Base-by-base conservation (phyloP, 129 eudicot genomes). In the Oenanthe sinensis region DNA sequence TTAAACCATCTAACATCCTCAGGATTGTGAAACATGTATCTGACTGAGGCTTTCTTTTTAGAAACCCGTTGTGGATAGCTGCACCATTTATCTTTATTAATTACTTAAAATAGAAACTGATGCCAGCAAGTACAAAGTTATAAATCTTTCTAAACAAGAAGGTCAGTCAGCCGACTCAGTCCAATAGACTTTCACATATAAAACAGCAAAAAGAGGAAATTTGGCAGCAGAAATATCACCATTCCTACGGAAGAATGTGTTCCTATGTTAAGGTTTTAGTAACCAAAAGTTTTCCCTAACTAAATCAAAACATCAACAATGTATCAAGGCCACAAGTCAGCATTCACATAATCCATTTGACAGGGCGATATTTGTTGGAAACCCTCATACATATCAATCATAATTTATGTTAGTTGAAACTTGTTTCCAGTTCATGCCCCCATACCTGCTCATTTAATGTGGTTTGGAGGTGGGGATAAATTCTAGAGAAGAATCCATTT, bases 1-100 rank as follows among this genome's bases (percentile, higher is more conserved):
- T 92, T 95, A 89, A 95, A 95, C 99, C 99, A 95, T 85, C 76
- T 95, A 49, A 95, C 97, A 83, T 95, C 99, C 82, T 92, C 99
- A 4, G 99, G 99, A 75, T 82, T 89, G 77, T 95, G 99, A 50
- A 95, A 92, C 99, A 95, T 92, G 52, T 88, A 95, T 85, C 97
- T 86, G 40, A 95, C 99, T 43, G 96, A 88, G 46, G 97, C 94
- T 84, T 95, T 95, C 68, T 82, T 79, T 79, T 95, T 95, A 45
- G 99, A 95, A 47, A 95, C 99, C 71, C 99, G 92, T 81, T 92
- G 99, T 16, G 99, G 99, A 74, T 95, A 95, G 50, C 99, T 95
- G 92, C 87, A 87, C 65, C 46, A 33, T 73, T n/a, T 46, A 11
- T 5, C 10, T 44, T 6, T 22, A 11, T 73, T 42, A 73, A 20